These are phyloP conservation scores for Hyaloscypha variabilis DNA, from an alignment of 495 filamentous ascomycete species.

Conservation along the genomic window DNA sequence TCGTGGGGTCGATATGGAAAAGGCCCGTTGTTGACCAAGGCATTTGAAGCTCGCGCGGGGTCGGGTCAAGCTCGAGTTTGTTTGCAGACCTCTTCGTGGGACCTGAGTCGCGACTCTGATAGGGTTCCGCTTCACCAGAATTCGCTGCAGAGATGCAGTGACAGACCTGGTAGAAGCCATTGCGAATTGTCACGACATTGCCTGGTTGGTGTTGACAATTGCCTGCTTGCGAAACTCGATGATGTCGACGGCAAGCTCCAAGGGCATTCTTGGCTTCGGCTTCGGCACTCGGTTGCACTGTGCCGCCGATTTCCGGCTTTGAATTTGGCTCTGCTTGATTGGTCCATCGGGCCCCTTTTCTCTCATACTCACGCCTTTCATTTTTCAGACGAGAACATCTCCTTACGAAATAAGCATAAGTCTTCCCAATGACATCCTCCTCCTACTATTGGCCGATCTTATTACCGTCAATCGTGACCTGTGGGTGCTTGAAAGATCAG, in stretches of 20 bases:
- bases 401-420: neutral
- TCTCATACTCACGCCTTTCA: neutral
- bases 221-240: neutral
- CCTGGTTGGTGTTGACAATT: slow-evolving; percentile 14
- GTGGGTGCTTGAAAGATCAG: slow-evolving; percentile 9
- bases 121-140: slow-evolving; percentile 22
- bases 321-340: neutral
- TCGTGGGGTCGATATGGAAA: slow-evolving; percentile 51
- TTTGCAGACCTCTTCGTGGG: slow-evolving; percentile 10
- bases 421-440: neutral
- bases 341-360: neutral
- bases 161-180: slow-evolving; percentile 31
- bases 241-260: neutral
- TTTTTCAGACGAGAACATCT: neutral
- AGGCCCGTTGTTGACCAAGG: slow-evolving; percentile 33
- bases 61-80: slow-evolving; percentile 10
- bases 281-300: neutral
- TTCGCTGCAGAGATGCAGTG: slow-evolving; percentile 24
- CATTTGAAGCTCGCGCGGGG: slow-evolving; percentile 20
- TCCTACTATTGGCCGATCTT: neutral
- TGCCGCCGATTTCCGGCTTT: slow-evolving; percentile 5
- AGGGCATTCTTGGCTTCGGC: neutral
- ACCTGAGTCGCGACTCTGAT: slow-evolving; percentile 19
- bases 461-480: neutral
- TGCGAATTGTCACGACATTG: slow-evolving; percentile 30